phyloP scores from a whole-genome alignment of 2,329 filamentous ascomycete species.

The Shiraia sp. region DNA sequence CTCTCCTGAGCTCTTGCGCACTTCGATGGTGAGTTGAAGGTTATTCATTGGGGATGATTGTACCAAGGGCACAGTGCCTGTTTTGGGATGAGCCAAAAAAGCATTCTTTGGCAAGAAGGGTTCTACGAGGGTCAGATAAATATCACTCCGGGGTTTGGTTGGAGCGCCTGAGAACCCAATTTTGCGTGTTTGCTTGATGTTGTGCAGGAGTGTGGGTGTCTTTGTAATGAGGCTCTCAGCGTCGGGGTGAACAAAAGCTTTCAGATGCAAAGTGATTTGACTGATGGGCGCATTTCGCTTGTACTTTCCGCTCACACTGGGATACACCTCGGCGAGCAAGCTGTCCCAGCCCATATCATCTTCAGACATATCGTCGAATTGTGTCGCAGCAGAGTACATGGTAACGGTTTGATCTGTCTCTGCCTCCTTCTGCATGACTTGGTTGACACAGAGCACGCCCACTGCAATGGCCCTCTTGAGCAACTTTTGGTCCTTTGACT shows the following conservation, averaged over 20 bases:
- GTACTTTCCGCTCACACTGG: constrained; percentile 73
- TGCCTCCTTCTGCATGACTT: constrained; percentile 70
- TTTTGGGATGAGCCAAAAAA: constrained; percentile 69
- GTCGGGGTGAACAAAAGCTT: constrained; percentile 76
- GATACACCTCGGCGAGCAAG: constrained; percentile 66
- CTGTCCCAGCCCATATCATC: constrained; percentile 71
- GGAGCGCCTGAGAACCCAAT: constrained; percentile 94
- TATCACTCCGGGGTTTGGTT: constrained; percentile 85
- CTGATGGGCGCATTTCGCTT: constrained; percentile 74
- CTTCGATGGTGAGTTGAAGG: constrained; percentile 85
- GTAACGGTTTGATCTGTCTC: constrained; percentile 76
- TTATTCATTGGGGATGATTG: constrained; percentile 69
- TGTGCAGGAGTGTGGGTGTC: constrained; percentile 84
- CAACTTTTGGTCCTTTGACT: constrained; percentile 51
- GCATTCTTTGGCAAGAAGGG: constrained; percentile 73
- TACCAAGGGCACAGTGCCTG: constrained; percentile 76
- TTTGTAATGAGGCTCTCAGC: constrained; percentile 80
- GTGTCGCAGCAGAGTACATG: constrained; percentile 69
- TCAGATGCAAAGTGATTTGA: constrained; percentile 77
- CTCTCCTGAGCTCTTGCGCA: constrained; percentile 76
- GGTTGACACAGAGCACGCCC: constrained; percentile 75
- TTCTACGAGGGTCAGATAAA: constrained; percentile 84
- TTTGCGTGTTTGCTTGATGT: constrained; percentile 78
- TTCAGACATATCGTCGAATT: constrained; percentile 45
- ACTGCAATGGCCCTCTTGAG: constrained; percentile 74